Base-by-base conservation (phyloP, 208 protist species). In the Acanthamoeba lugdunensis region DNA sequence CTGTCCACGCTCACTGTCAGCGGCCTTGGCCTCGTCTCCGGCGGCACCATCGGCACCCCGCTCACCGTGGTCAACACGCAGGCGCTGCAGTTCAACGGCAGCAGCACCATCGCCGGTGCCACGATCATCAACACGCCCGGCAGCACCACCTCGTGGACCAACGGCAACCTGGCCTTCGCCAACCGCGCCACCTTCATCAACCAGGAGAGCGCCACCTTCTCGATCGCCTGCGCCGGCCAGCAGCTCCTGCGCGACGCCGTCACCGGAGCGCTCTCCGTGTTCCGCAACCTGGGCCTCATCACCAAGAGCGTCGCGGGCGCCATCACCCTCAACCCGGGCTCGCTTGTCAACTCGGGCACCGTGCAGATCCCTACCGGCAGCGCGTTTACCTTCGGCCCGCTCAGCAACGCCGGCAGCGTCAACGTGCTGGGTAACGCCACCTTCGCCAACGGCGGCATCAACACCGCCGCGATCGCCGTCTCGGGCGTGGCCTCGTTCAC, bases 51-150 rank as follows among this genome's bases (percentile, higher is more conserved):
- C 69, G 45, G 16, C 65, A 30, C 23, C 23, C 87, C 87, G 50
- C 69, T 92, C 21, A 92, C 87, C 4, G 69, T 92, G 41, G 16
- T 41, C 65, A 92, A 92, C 69, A 54, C 85, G 61, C 41, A 48
- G 41, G 45, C 63, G 4, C 65, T 92, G 7, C 87, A 45, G 41
- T 56, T 92, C 61, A 77, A 71, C 52, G 87, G 87, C 65, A 79
- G 63, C 33, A 92, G 50, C 48, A 92, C 87, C 5, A 11, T 92
- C n/a, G 61, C 4, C 28, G 87, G 87, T 45, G 41, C 61, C 69
- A 90, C 82, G 37, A 79, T 92, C 87, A 14, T 92, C 87, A 92
- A 92, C 63, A 6, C 21, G 87, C 45, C 81, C 4, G 25, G 56
- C 30, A 63, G 63, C 69, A 33, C 8, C 28, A 79, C 41, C 41